These are phyloP conservation scores for Blastobotrys muscicola DNA, from an alignment of 805 yeast species.

Conservation along the genomic window DNA sequence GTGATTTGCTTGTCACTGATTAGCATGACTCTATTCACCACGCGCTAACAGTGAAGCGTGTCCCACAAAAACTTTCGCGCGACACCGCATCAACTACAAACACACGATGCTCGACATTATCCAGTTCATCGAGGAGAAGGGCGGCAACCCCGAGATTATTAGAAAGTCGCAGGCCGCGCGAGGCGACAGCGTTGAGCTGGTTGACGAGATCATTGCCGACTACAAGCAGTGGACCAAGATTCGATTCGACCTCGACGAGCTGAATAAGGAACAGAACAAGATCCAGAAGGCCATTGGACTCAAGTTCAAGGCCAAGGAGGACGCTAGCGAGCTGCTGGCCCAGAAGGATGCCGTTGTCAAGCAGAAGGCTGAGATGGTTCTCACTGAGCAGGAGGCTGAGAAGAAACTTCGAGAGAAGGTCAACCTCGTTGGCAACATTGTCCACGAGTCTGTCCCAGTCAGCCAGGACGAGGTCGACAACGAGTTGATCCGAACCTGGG, in stretches of 20 bases:
- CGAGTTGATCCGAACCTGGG: constrained; percentile 80
- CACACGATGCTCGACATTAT: constrained; percentile 76
- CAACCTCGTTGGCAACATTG: constrained; percentile 85
- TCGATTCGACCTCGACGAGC: constrained; percentile 81
- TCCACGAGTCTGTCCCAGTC: constrained; percentile 83
- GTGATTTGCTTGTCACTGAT: too few relatives aligned
- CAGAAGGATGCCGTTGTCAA: constrained; percentile 68
- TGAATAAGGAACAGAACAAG: constrained; percentile 80
- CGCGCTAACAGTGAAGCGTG: too few relatives aligned
- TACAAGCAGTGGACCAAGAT: constrained; percentile 89
- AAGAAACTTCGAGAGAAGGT: constrained; percentile 66
- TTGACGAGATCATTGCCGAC: constrained; percentile 86
- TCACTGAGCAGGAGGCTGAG: constrained; percentile 74
- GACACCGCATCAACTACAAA: too few relatives aligned
- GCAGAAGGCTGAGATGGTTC: constrained; percentile 57
- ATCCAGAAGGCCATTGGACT: constrained; percentile 89
- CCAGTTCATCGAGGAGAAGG: constrained; percentile 90
- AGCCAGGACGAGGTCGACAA: constrained; percentile 88
- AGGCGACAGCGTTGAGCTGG: constrained; percentile 89
- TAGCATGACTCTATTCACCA: too few relatives aligned
- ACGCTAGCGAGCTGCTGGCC: constrained; percentile 72
- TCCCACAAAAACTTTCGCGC: too few relatives aligned
- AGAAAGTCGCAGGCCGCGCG: constrained; percentile 87
- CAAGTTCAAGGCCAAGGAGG: constrained; percentile 91
- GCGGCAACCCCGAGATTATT: constrained; percentile 88